Base-by-base conservation (phyloP, 2,329 filamentous ascomycete species). In the Cryoendolithus antarcticus region DNA sequence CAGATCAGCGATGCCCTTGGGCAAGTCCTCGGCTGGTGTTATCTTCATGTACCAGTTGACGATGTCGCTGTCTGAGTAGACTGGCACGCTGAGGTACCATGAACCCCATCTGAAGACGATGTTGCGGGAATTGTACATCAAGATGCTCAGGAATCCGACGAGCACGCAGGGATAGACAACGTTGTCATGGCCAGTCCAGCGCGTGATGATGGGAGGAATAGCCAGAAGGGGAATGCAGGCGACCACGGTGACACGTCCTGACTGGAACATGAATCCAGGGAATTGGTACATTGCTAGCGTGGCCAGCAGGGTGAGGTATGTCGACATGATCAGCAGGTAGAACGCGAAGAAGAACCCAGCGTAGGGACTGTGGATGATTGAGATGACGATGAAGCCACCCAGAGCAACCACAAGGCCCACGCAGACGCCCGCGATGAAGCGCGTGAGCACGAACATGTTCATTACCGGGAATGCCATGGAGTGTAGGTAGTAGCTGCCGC, bases 401-500 rank as follows among this genome's bases (percentile, higher is more conserved):
- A 65, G 56, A 39, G 76, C 70, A 24, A 67, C 55, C 5, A 76
- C 65, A 2, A 74, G 72, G 9, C 63, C 58, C 9, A 72, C 65
- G 3, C 67, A 65, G 4, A 46, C 35, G 15, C 47, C 47, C 9
- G 45, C 47, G 32, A 71, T 58, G 24, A 69, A 67, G 10, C 69
- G 60, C n/a, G 66, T 70, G 13, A 72, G 57, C 7, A 72, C 64
- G 42, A 72, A 72, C 66, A 72, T 70, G 44, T 71, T 72, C 34
- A 69, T 67, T 2, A 68, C 69, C 1, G 68, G 66, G 44, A 72
- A 73, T 1, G 70, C 69, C 67, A 71, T 71, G 0, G 66, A 70
- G 31, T 68, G 63, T 4, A 78, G 64, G 46, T 79, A 80, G 54
- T 77, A 80, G 27, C 71, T 73, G 2, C 75, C 75, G 19, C 72